phyloP scores from a whole-genome alignment of 495 filamentous ascomycete species.

The Umbilicaria muhlenbergii region DNA sequence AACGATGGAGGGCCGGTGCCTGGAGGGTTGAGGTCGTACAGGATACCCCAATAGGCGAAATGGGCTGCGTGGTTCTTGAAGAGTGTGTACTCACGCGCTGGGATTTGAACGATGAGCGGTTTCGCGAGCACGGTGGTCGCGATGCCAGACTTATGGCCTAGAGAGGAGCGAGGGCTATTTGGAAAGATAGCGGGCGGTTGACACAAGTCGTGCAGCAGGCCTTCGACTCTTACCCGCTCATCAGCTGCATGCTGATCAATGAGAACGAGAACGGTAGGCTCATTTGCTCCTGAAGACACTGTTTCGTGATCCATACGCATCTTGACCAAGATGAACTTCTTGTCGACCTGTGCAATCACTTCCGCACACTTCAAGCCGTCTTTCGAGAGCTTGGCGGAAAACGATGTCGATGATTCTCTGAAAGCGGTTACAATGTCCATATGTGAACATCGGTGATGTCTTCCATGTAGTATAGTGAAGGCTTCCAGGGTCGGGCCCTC shows the following conservation, averaged over 20 bases:
- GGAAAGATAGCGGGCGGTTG: slow-evolving; percentile 1
- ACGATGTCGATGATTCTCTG: slow-evolving; percentile 10
- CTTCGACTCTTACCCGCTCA: slow-evolving; percentile 72
- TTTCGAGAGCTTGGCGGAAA: slow-evolving; percentile 47
- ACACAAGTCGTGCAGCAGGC: slow-evolving; percentile 40
- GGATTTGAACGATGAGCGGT: slow-evolving; percentile 45
- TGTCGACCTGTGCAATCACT: slow-evolving; percentile 72
- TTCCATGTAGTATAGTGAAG: slow-evolving; percentile 4
- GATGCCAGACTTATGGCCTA: slow-evolving; percentile 12
- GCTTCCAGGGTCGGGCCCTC: slow-evolving; percentile 10
- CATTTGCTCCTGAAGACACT: not conserved
- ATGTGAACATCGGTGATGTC: slow-evolving; percentile 11
- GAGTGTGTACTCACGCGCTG: slow-evolving; percentile 37
- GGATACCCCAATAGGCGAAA: slow-evolving; percentile 60
- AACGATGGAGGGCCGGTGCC: not conserved
- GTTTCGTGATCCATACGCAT: slow-evolving; percentile 15
- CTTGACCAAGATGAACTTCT: slow-evolving; percentile 72
- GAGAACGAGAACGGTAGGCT: slow-evolving; percentile 39
- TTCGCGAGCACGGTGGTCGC: slow-evolving; percentile 21
- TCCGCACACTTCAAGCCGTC: slow-evolving; percentile 41
- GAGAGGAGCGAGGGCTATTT: slow-evolving; percentile 5
- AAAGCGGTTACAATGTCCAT: slow-evolving; percentile 15
- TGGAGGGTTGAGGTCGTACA: slow-evolving; percentile 28
- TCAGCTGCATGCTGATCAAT: slow-evolving; percentile 94
- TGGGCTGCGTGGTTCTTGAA: slow-evolving; percentile 35